A percentile compares a stretch with the other conserved stretches of the same genome.
Evolutionary conservation across 1,139 yeast genomes (phyloP).

Genomic region (Geotrichum siamense): DNA sequence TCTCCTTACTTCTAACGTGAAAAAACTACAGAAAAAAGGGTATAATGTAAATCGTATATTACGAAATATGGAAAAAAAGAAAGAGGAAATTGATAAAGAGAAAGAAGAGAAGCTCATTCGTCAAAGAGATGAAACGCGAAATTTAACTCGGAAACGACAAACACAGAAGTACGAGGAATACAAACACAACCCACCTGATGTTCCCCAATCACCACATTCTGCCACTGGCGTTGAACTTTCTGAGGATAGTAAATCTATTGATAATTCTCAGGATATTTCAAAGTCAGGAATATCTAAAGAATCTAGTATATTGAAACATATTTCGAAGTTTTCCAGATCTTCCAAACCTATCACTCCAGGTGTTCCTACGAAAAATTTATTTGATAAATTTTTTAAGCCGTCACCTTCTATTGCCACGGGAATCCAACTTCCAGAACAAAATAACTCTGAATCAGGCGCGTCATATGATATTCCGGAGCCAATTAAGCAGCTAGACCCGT

Average conservation of each 20-base stretch:
- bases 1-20: conserved; percentile 31
- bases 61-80: conserved; percentile 24
- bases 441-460: not conserved
- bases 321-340: not conserved
- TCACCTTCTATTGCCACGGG: not conserved
- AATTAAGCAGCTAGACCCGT: not conserved
- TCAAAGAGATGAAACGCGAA: conserved; percentile 15
- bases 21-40: conserved; percentile 34
- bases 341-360: not conserved
- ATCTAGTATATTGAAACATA: not conserved
- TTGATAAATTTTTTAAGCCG: conserved; percentile 10
- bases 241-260: not conserved
- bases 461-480: not conserved
- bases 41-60: conserved; percentile 36
- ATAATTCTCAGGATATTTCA: not conserved
- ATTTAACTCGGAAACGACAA: conserved; percentile 1
- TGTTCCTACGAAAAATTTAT: conserved; percentile 5
- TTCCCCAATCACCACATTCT: too few species aligned
- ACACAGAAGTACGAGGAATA: not conserved
- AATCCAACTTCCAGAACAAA: not conserved
- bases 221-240: not conserved
- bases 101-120: conserved; percentile 12
- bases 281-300: not conserved
- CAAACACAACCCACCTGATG: not conserved
- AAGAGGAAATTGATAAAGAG: conserved; percentile 18